phyloP scores from a whole-genome alignment of 257 asterid species.

The Lycium ferocissimum region DNA sequence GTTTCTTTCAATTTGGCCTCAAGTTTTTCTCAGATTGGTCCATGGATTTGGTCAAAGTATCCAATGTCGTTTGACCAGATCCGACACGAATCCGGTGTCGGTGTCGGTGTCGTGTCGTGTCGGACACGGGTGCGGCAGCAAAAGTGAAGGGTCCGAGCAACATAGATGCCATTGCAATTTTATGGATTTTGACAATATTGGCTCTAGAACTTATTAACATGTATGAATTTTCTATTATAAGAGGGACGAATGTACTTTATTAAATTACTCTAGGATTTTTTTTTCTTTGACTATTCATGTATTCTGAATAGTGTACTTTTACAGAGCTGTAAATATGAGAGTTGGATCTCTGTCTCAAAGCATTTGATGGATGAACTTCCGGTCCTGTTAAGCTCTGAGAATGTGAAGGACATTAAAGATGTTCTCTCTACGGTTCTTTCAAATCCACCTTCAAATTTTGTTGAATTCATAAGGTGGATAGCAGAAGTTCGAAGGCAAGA shows the following conservation, averaged over 20 bases:
- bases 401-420: conserved; percentile 59
- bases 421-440: conserved; percentile 65
- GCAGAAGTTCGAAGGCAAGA: conserved; percentile 88
- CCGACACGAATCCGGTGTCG: too few relatives aligned
- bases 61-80: too few relatives aligned
- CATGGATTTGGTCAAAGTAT: too few relatives aligned
- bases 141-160: too few relatives aligned
- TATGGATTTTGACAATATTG: neutral
- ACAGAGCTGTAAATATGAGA: conserved; percentile 97
- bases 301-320: conserved; percentile 35
- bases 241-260: neutral
- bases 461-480: conserved; percentile 89
- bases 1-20: too few relatives aligned
- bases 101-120: too few relatives aligned
- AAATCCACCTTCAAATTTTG: conserved; percentile 79
- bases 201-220: neutral
- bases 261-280: neutral
- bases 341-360: conserved; percentile 81
- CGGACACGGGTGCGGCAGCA: too few relatives aligned
- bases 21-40: too few relatives aligned
- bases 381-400: conserved; percentile 58
- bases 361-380: conserved; percentile 90
- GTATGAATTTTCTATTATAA: neutral
- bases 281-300: conserved; percentile 26
- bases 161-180: neutral